Base-by-base conservation (phyloP, 1,139 yeast species). In the Taiozyma sp. region DNA sequence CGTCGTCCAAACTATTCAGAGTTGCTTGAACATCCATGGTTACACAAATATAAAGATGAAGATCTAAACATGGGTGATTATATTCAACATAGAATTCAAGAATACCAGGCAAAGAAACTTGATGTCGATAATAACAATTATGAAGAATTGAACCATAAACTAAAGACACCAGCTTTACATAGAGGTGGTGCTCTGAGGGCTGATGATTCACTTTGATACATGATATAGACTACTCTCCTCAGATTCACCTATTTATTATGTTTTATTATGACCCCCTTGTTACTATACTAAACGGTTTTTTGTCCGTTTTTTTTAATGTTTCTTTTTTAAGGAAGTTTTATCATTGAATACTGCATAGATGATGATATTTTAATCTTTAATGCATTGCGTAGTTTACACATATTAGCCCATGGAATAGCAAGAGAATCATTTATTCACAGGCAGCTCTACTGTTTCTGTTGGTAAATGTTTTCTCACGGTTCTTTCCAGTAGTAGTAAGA, bases 1-100 rank as follows among this genome's bases (percentile, higher is more conserved):
- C 72, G 79, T 57, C 78, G 99, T 57, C 97, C 98, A n/a, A 79
- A 83, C 7, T 93, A 93, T 66, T 79, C 81, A 2, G 79, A 83
- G 49, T 75, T 93, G 50, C 69, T 90, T 50, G 75, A 78, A 44
- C 95, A 88, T 64, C 95, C 95, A 4, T 93, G 98, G 98, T 74
- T 93, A 52, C 68, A 72, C 35, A 75, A 76, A 54, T 77, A 74
- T 49, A 69, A 72, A 50, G 72, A 75, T 47, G 70, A 67, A 34
- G 69, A 70, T 29, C 73, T 63, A 19, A 59, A 63, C 4, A 68
- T 71, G 72, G 64, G 66, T 32, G 60, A 56, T 5, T 71, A 68
- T 45, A 62, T 71, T 26, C 68, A 68, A 10, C 59, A 61, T 13
- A 67, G 75, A 56, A 61, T 75, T 10, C 56, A 66, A 54, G 67